Evolutionary conservation across 2,329 filamentous ascomycete genomes (phyloP), one percentile per base, ranked within the genome.

Genomic region (Aspergillus persii): DNA sequence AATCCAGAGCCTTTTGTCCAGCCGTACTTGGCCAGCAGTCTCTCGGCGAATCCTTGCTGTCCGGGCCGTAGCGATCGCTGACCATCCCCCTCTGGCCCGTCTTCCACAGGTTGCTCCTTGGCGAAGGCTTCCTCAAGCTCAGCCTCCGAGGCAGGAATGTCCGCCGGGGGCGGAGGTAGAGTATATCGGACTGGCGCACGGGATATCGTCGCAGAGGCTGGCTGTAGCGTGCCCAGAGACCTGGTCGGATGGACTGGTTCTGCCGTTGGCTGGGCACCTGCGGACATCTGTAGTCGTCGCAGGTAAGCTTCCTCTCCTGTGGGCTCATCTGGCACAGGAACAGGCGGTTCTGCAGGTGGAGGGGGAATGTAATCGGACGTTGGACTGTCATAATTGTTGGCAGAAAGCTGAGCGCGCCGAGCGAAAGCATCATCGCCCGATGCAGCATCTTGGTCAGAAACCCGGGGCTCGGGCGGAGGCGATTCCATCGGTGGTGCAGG

Each of bases 11-110:
- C 95, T 69, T 93, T 89, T 39, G 87, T 89, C 91, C 93, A 98
- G 57, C 95, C 95, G 77, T 96, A 95, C 73, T 97, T 98, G 61
- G 86, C 85, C 86, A 99, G 92, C 57, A 98, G 84, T 36, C 92
- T 89, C 65, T 92, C 86, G 0, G 92, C 95, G 74, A 96, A 96
- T 54, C 89, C 90, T 64, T 87, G 85, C 74, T 96, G 90, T 15
- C 92, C 91, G 0, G 92, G 92, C 2, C 88, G 86, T 58, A 80
- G 85, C 47, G 88, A 88, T 41, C 85, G 84, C 33, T 81, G 76
- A 23, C 74, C 71, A 53, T 74, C 73, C 15, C 66, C 66, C 52
- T 71, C 71, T 23, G 69, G 67, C 36, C 74, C 69, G 29, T 76
- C 74, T 39, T 78, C 70, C 46, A 76, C 72, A 4, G 73, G 57